Percentiles rank a stretch among this genome's conserved stretches.
phyloP scores from a whole-genome alignment of 768 basidiomycete species.

The Lactarius vividus region DNA sequence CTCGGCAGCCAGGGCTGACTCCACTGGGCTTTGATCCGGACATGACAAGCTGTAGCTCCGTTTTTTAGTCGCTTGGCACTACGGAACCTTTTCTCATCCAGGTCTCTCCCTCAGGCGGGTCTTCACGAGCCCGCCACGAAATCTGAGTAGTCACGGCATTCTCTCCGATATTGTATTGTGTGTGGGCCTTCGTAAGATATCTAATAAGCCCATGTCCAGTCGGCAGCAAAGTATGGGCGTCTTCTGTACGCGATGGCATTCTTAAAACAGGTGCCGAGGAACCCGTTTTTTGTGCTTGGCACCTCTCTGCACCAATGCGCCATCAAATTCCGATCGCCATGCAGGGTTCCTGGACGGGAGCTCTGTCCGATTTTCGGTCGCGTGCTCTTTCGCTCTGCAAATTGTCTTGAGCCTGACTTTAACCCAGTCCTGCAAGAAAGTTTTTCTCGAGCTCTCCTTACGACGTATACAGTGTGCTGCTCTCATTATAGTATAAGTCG shows the following conservation, averaged over 20 bases:
- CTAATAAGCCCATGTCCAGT: conserved; percentile 26
- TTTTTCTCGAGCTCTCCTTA: neutral
- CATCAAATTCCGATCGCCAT: neutral
- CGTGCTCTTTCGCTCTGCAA: neutral
- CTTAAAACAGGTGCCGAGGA: neutral
- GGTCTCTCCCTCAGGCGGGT: neutral
- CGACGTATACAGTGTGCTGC: neutral
- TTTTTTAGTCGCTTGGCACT: neutral
- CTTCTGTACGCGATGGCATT: conserved; percentile 33
- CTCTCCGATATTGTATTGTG: conserved; percentile 31
- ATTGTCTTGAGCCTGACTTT: neutral
- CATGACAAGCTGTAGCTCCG: conserved; percentile 9
- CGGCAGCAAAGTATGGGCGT: conserved; percentile 36
- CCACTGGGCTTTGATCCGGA: neutral
- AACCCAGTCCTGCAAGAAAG: neutral
- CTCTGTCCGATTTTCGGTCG: neutral
- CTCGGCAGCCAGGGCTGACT: conserved; percentile 25
- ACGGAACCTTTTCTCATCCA: neutral
- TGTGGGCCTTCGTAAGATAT: conserved; percentile 35
- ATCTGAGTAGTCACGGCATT: conserved; percentile 38
- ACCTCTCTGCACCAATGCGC: neutral
- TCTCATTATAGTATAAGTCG: neutral
- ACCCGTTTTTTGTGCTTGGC: neutral
- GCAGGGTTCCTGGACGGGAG: neutral
- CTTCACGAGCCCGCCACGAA: conserved; percentile 31